phyloP scores from a whole-genome alignment of 2,329 filamentous ascomycete genomes.

The Leptosphaerulina australis region DNA sequence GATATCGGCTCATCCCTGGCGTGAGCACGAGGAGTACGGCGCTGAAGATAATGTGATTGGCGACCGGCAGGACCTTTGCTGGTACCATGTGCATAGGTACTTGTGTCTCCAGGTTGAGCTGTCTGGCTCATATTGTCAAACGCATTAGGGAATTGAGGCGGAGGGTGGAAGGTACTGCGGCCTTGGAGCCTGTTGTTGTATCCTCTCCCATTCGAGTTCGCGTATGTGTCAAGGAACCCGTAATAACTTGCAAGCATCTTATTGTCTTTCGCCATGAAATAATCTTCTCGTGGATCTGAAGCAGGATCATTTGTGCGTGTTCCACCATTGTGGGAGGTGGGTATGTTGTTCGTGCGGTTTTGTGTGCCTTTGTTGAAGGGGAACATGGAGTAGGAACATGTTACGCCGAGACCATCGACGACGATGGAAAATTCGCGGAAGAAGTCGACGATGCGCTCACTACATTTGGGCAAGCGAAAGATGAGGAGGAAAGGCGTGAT shows the following conservation, averaged over 20 bases:
- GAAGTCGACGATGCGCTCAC: constrained; percentile 94
- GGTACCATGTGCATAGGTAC: constrained; percentile 25
- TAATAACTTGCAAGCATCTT: constrained; percentile 99
- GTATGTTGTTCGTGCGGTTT: constrained; percentile 53
- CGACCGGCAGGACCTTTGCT: constrained; percentile 35
- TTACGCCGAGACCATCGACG: constrained; percentile 92
- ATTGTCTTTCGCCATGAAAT: constrained; percentile 92
- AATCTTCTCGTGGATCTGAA: constrained; percentile 76
- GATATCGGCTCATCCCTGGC: constrained; percentile 65
- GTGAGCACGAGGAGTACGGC: constrained; percentile 30
- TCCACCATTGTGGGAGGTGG: constrained; percentile 46
- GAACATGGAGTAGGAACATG: constrained; percentile 97
- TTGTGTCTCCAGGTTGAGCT: constrained; percentile 60
- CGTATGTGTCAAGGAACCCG: constrained; percentile 91
- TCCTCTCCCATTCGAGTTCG: constrained; percentile 33
- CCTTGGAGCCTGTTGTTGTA: constrained; percentile 52
- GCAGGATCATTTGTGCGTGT: constrained; percentile 55
- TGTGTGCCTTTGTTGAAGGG: constrained; percentile 84
- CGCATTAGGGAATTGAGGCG: constrained; percentile 74
- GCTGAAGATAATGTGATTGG: constrained; percentile 35
- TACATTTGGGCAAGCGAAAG: constrained; percentile 83
- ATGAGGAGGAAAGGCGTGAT: constrained; percentile 89
- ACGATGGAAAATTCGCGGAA: constrained; percentile 98
- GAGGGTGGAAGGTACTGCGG: constrained; percentile 70
- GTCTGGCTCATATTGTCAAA: constrained; percentile 50